Evolutionary conservation across 2,329 filamentous ascomycete species (phyloP).

Genomic region (Alternaria arbusti): DNA sequence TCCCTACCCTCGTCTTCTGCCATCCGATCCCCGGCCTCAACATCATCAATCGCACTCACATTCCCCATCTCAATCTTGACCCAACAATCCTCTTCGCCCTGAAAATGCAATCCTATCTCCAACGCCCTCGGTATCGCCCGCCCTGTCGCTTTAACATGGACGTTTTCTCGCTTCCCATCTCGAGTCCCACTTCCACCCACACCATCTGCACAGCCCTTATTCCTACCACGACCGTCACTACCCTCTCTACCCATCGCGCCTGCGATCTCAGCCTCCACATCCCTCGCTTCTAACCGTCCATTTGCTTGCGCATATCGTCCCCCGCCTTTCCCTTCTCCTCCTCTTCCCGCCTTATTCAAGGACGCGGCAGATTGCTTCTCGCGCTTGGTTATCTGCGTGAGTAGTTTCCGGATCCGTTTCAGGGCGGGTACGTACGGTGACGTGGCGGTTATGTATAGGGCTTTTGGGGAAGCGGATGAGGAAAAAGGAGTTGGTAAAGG

Average conservation of each 20-base stretch:
- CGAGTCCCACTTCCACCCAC: neutral
- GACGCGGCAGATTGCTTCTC: constrained; percentile 47
- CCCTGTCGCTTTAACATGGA: constrained; percentile 69
- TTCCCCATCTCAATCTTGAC: constrained; percentile 69
- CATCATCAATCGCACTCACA: constrained; percentile 71
- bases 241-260: constrained; percentile 23
- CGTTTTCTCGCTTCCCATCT: constrained; percentile 52
- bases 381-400: constrained; percentile 63
- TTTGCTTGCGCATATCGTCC: constrained; percentile 20
- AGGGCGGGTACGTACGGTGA: constrained; percentile 73
- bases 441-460: constrained; percentile 69
- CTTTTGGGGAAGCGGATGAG: constrained; percentile 56
- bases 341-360: neutral
- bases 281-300: constrained; percentile 36
- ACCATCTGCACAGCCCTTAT: neutral
- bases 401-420: constrained; percentile 68
- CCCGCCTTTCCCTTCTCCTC: neutral
- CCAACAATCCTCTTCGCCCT: constrained; percentile 63
- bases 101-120: constrained; percentile 69
- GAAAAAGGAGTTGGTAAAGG: constrained; percentile 62
- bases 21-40: constrained; percentile 50
- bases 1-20: constrained; percentile 7
- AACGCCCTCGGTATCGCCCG: constrained; percentile 70
- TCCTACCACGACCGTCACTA: neutral
- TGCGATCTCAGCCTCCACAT: constrained; percentile 38